Conservation (phyloP, 768 basidiomycete genomes). For the Termitomyces eurrhizus region DNA sequence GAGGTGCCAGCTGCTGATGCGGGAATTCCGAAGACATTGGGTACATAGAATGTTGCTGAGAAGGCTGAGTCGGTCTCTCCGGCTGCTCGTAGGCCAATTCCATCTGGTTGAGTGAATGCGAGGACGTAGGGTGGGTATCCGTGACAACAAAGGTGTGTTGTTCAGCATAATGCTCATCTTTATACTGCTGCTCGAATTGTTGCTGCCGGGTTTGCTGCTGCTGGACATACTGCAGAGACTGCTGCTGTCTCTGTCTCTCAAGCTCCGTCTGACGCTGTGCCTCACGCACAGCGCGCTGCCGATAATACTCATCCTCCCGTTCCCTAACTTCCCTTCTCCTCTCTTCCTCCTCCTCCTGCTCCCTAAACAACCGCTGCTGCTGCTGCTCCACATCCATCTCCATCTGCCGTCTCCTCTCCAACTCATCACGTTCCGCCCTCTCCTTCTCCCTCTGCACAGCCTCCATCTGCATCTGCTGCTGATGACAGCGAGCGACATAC, state of each 20-base stretch:
- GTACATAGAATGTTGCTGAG: no score
- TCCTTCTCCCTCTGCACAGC: constrained; percentile 24
- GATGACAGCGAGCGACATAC: background rate
- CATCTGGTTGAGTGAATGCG: background rate
- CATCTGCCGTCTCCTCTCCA: constrained; percentile 20
- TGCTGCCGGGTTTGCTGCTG: constrained; percentile 7
- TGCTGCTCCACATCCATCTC: constrained; percentile 18
- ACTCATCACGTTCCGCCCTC: constrained; percentile 23
- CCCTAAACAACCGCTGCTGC: constrained; percentile 17
- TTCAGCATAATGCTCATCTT: no score
- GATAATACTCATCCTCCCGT: constrained; percentile 12
- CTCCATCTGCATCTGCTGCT: constrained; percentile 11
- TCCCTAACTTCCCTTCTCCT: constrained; percentile 18
- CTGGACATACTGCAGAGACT: constrained; percentile 13
- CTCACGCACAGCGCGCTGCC: constrained; percentile 11
- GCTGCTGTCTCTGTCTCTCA: constrained; percentile 20
- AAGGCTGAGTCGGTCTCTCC: no score
- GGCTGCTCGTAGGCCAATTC: background rate
- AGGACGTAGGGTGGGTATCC: background rate
- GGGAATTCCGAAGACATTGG: no score
- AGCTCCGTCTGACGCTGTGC: constrained; percentile 17
- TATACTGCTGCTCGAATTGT: background rate
- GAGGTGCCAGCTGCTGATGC: no score
- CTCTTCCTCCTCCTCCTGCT: constrained; percentile 20
- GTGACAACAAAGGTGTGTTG: background rate